Evolutionary conservation across 768 basidiomycete species (phyloP).

Genomic region (Cyclocybe cylindracea): DNA sequence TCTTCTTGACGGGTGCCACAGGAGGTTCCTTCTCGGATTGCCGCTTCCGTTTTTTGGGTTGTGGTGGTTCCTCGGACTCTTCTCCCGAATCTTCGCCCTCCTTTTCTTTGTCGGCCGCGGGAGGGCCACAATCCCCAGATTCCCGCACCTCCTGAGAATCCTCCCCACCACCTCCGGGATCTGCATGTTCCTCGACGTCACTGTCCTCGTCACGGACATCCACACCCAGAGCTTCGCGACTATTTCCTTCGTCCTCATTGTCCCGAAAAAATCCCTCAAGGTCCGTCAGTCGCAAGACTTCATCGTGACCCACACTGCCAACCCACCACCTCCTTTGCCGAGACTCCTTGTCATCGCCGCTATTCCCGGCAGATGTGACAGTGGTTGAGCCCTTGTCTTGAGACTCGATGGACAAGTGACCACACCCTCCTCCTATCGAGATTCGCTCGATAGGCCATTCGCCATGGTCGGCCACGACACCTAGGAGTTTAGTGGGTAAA

Average conservation of each 20-base stretch:
- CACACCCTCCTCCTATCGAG: constrained; percentile 49
- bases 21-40: constrained; percentile 52
- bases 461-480: constrained; percentile 89
- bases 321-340: constrained; percentile 66
- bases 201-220: constrained; percentile 26
- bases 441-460: constrained; percentile 92
- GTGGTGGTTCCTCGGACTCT: constrained; percentile 27
- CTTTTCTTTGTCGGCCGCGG: constrained; percentile 22
- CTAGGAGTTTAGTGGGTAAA: constrained; percentile 86
- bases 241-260: constrained; percentile 36
- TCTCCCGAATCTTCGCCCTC: constrained; percentile 20
- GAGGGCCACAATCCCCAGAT: neutral
- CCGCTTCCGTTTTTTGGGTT: constrained; percentile 54
- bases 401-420: constrained; percentile 31
- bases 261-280: constrained; percentile 69
- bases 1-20: constrained; percentile 48
- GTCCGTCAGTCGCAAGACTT: constrained; percentile 82
- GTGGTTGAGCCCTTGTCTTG: constrained; percentile 14
- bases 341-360: constrained; percentile 8
- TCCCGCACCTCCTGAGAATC: constrained; percentile 12
- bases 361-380: constrained; percentile 17
- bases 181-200: constrained; percentile 18
- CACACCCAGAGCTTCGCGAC: constrained; percentile 25
- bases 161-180: constrained; percentile 22
- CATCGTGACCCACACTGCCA: constrained; percentile 93